These are phyloP conservation scores for Fusarium annulatum DNA, from an alignment of 2,329 filamentous ascomycete genomes.

Conservation along the genomic window DNA sequence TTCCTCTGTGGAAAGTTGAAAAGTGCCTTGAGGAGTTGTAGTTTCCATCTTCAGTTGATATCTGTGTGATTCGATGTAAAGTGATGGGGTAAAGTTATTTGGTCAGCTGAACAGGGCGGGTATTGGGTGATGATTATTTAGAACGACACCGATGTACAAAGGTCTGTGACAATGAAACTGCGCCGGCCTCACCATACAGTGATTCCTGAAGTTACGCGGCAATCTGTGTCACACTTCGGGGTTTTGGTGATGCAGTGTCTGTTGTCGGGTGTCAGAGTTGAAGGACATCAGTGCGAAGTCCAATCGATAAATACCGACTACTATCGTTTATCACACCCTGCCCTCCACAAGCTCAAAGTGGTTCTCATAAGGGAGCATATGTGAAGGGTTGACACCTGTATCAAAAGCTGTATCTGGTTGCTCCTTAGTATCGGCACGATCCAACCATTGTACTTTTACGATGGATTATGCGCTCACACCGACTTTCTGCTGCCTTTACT, in stretches of 20 bases:
- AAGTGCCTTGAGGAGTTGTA: neutral
- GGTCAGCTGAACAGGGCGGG: rapidly evolving
- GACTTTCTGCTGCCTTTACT: no score
- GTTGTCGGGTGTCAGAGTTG: neutral
- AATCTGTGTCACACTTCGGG: no score
- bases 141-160: no score
- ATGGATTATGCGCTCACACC: no score
- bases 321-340: neutral
- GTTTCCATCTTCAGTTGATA: neutral
- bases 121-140: neutral
- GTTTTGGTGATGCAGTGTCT: neutral
- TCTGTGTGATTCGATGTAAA: neutral
- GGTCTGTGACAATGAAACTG: no score
- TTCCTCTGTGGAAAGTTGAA: neutral
- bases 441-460: no score
- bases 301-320: rapidly evolving
- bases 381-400: no score
- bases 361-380: rapidly evolving
- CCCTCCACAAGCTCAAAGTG: no score
- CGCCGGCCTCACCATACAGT: no score
- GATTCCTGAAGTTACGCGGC: no score
- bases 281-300: rapidly evolving
- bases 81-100: neutral
- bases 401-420: no score
- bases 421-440: no score